Base-by-base conservation (phyloP, 1,284 basidiomycete species). In the Veloboletus limbatus region DNA sequence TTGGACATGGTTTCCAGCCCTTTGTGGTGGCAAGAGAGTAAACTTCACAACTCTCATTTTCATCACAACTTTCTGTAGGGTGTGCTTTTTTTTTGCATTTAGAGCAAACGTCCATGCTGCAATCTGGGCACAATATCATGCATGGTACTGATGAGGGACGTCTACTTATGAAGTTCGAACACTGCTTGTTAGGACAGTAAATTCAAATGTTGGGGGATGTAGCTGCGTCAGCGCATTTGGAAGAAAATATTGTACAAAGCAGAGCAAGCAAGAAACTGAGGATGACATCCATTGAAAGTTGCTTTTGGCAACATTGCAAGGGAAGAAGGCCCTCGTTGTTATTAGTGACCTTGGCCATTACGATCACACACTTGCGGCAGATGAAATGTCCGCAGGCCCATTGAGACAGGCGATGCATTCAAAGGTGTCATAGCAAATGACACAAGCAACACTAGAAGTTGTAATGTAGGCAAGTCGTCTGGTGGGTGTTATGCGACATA, bases 1-100 rank as follows among this genome's bases (percentile, higher is more conserved):
- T 61, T 1, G 74, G 72, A 53, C 72, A 75, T 9, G 65, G 63
- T 41, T 66, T 59, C 74, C 74, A 76, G n/a, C 67, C 65, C 3
- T 58, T 47, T 40, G 51, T 22, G 25, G 58, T 49, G n/a, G 64
- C 72, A 24, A 74, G 62, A 5, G 45, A 50, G 17, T 67, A 62
- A 21, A 70, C 62, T 21, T 58, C 55, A 49, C n/a, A 51, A 47
- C 16, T 57, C 49, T 18, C 44, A 22, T 49, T 65, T 56, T 43
- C 50, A 44, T 56, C 54, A 49, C 51, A 54, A 40, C 45, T 49
- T 26, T 54, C 46, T 22, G 16, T 40, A 9, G 45, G 59, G 48
- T 42, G 55, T 40, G 40, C 49, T 32, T 33, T 62, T 54, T 18
- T 32, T 43, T 48, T 66, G 59, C 71, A 73, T 14, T 52, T 43